phyloP scores from a whole-genome alignment of 306 rosid genomes.

The Senna siamea region DNA sequence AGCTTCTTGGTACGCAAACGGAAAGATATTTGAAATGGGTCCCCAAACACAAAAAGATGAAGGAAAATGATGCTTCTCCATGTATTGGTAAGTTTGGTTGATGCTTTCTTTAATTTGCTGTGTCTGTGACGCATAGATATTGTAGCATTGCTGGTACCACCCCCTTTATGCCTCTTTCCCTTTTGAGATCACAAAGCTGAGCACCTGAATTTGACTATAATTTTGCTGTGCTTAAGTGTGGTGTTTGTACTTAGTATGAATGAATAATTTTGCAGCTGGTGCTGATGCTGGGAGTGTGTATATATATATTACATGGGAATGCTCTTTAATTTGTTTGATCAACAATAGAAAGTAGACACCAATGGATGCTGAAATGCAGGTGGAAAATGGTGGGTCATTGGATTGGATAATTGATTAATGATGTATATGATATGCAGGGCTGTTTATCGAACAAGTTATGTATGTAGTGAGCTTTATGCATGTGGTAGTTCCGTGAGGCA shows the following conservation, averaged over 20 bases:
- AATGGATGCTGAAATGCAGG: background rate
- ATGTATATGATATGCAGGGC: background rate
- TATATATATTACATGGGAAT: background rate
- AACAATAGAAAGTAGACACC: background rate
- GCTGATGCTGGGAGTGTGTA: background rate
- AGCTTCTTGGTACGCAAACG: background rate
- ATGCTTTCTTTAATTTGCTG: slow-evolving; percentile 3
- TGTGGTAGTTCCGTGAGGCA: slow-evolving; percentile 22
- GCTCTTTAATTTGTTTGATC: background rate
- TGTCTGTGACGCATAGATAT: background rate
- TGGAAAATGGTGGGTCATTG: background rate
- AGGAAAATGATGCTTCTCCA: background rate
- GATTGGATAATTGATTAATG: background rate
- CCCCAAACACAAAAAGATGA: background rate
- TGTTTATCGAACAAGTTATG: background rate
- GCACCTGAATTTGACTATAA: background rate
- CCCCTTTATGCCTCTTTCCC: slow-evolving; percentile 2
- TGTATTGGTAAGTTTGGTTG: background rate
- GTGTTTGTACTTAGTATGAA: background rate
- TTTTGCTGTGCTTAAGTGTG: background rate
- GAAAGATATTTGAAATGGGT: slow-evolving; percentile 33
- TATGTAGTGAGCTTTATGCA: background rate
- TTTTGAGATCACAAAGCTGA: slow-evolving; percentile 1
- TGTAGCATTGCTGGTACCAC: background rate
- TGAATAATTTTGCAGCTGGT: background rate